Evolutionary conservation across 805 yeast genomes (phyloP), one percentile per base, ranked within the genome.

Genomic region (Candida boleticola): DNA sequence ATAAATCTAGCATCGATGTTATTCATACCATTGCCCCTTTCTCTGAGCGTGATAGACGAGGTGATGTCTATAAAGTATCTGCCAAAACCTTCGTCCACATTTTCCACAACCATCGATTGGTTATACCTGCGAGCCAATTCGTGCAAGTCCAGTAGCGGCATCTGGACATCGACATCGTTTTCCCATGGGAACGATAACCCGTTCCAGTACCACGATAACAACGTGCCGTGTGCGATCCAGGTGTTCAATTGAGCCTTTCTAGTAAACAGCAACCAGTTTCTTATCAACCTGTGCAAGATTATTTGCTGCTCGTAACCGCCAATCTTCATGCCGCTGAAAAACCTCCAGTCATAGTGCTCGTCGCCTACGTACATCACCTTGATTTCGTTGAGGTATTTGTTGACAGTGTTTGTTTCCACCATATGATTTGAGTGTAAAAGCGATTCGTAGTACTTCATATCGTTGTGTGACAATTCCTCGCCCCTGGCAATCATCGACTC

Each of bases 1-100:
- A 84, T 77, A 52, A 83, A 82, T 40, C 92, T 64, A 0, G 88
- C 89, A 61, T 82, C 86, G 38, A 83, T 82, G 50, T 80, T 79
- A 54, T 82, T 82, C 22, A 61, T 51, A 1, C 84, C 85, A 51
- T 78, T 80, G 2, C 80, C 85, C 41, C 73, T 70, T 0, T 61
- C 62, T 56, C 89, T 69, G 37, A 73, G 73, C 1, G 86, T 77
- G 14, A 80, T 63, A 23, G 73, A 77, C 16, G 73, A 58, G 4
- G 80, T 74, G 47, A 61, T 68, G 43, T 68, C 74, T 36, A 81
- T 45, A 42, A 76, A 69, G 53, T 73, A 82, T 40, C 78, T 65
- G 0, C 85, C 85, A 52, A 75, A 70, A 1, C 85, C 84, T 17
- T 31, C 22, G 11, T 61, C 77, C 3, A 58, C 48, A 44, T 46